A percentile compares a stretch with the other conserved stretches of the same genome.
phyloP scores from a whole-genome alignment of 179 eudicot species.

The Beta macrorhiza region DNA sequence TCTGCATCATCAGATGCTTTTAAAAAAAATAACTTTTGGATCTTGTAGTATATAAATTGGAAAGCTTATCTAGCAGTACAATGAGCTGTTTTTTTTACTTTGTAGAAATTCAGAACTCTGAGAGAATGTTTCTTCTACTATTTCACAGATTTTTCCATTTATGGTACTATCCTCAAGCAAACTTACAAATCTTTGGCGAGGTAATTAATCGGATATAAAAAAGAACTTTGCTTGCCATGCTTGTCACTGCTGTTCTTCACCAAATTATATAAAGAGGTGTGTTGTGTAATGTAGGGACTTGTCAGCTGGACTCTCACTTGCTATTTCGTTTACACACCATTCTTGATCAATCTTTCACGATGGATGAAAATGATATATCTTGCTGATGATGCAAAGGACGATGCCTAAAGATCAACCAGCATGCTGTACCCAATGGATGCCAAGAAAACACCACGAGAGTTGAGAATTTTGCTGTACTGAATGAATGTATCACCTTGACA shows the following conservation, averaged over 20 bases:
- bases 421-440: background rate
- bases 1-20: too few species aligned
- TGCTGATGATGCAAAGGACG: conserved; percentile 2
- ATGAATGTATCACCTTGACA: background rate
- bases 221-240: background rate
- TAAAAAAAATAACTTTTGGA: too few species aligned
- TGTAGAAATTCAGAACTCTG: background rate
- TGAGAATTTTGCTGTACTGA: background rate
- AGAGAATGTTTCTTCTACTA: background rate
- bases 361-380: conserved; percentile 46
- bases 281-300: conserved; percentile 57
- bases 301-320: conserved; percentile 79
- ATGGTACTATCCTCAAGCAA: conserved; percentile 89
- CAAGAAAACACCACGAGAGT: background rate
- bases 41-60: too few species aligned
- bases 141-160: conserved; percentile 54
- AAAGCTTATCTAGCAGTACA: too few species aligned
- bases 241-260: too few species aligned
- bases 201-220: conserved; percentile 23
- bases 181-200: conserved; percentile 68
- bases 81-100: background rate
- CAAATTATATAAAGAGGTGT: background rate
- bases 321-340: conserved; percentile 74
- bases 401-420: background rate
- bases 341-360: conserved; percentile 64